Evolutionary conservation across 1,284 basidiomycete genomes (phyloP), one percentile per base, ranked within the genome.

Genomic region (Apiotrichum brassicae): DNA sequence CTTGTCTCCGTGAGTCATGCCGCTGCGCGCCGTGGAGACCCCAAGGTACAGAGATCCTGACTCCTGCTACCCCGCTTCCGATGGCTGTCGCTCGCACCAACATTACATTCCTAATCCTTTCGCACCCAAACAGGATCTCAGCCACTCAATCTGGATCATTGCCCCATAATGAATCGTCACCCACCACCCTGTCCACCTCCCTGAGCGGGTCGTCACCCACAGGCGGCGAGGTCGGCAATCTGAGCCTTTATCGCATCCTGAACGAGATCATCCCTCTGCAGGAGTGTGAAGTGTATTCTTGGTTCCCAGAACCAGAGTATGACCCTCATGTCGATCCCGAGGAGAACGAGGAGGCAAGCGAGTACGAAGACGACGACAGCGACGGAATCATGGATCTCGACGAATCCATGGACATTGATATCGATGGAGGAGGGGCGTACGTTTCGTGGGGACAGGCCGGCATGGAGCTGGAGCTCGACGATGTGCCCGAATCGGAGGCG

Each of bases 271-370:
- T 98, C 61, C 84, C 87, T 23, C 79, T 98, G 28, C 76, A 82
- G 35, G 91, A 97, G 56, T 97, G 90, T 76, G 92, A 97, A 68
- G 92, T 97, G 49, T 98, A 86, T 74, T 88, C 89, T 3, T 98
- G 92, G 76, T 82, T 84, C 39, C 95, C 94, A 40, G 92, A 95
- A 72, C 84, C 88, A 56, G 91, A 95, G 63, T 86, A 87, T 36
- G 95, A 98, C 75, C 94, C 94, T 0, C 93, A 98, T 61, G 87
- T 87, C 41, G 82, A 81, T 60, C 84, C 86, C 70, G 82, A 84
- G 62, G 82, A 81, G 39, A 87, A 87, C 62, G 84, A 87, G 46
- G 69, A 71, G 35, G 51, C 48, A 9, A 54, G 44, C 54, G 58
- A 59, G 45, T 54, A 46, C 32, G 57, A 56, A 6, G 43, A 81